Evolutionary conservation across 225 moss, liverwort and hornwort species (phyloP).

Genomic region (Lunularia cruciata): DNA sequence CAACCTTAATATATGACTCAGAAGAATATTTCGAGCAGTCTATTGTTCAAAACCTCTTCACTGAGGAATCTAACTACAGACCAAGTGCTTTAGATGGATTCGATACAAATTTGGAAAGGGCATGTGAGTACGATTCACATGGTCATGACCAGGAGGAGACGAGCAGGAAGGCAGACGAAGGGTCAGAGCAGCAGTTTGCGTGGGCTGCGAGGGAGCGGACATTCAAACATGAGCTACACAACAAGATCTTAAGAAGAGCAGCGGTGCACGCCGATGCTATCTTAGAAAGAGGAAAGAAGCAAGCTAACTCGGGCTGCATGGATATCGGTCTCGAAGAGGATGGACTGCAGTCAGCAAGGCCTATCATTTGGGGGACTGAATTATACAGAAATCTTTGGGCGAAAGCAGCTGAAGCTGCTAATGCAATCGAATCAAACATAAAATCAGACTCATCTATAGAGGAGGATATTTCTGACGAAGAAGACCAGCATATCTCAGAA

Average conservation of each 20-base stretch:
- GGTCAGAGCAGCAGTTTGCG: constrained; percentile 5
- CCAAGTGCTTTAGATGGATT: not conserved
- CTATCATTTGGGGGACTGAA: constrained; percentile 58
- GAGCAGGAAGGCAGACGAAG: constrained; percentile 1
- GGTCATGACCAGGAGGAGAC: not conserved
- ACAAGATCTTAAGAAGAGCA: constrained; percentile 46
- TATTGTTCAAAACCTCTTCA: not conserved
- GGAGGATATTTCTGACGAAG: constrained; percentile 6
- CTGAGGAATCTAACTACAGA: not conserved
- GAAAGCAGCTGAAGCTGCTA: constrained; percentile 38
- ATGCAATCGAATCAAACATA: constrained; percentile 29
- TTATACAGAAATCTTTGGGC: constrained; percentile 59
- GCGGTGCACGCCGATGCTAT: constrained; percentile 37
- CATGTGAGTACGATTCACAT: not conserved
- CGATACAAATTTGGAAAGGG: not conserved
- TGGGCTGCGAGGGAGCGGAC: constrained; percentile 40
- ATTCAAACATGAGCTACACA: constrained; percentile 47
- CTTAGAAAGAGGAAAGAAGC: constrained; percentile 30
- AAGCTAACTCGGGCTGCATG: constrained; percentile 4
- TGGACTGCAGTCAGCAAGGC: constrained; percentile 35
- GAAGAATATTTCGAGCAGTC: not conserved
- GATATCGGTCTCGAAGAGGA: not conserved
- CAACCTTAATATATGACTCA: not conserved
- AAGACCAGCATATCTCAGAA: constrained; percentile 6
- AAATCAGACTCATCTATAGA: constrained; percentile 8